phyloP scores from a whole-genome alignment of 352 stramenopile genomes.

The Globisporangium polare region DNA sequence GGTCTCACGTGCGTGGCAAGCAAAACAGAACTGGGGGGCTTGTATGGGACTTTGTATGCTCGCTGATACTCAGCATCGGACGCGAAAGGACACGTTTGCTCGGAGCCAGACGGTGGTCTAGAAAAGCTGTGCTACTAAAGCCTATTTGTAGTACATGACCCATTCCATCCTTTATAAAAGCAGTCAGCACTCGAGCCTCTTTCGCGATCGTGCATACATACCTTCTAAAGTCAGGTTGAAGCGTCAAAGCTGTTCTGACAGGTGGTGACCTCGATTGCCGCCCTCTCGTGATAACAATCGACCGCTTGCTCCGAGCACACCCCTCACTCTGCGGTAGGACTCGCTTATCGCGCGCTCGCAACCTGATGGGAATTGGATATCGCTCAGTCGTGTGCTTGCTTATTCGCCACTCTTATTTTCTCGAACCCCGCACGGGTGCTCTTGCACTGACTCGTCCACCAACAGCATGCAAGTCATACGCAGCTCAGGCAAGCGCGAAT shows the following conservation, averaged over 20 bases:
- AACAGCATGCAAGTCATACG: too few relatives aligned
- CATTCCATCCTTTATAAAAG: too few relatives aligned
- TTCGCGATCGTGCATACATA: too few relatives aligned
- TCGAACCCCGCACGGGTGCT: too few relatives aligned
- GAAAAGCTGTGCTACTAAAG: not conserved
- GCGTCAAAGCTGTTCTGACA: not conserved
- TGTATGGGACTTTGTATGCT: conserved; percentile 1
- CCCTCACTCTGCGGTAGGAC: too few relatives aligned
- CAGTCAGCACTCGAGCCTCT: too few relatives aligned
- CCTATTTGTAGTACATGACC: too few relatives aligned
- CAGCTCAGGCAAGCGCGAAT: too few relatives aligned
- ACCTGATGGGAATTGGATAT: not conserved
- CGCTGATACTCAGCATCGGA: not conserved
- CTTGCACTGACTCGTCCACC: too few relatives aligned
- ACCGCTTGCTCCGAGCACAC: not conserved
- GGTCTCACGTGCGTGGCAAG: conserved; percentile 1
- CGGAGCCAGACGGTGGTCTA: not conserved
- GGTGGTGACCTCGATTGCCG: not conserved
- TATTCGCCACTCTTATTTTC: too few relatives aligned
- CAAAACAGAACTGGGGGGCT: not conserved
- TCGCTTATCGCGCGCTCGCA: not conserved
- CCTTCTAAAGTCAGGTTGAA: not conserved
- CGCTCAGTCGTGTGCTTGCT: too few relatives aligned
- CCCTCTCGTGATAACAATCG: not conserved
- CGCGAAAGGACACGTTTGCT: not conserved